phyloP scores from a whole-genome alignment of 805 yeast species.

The Cyberlindnera xylosilytica region DNA sequence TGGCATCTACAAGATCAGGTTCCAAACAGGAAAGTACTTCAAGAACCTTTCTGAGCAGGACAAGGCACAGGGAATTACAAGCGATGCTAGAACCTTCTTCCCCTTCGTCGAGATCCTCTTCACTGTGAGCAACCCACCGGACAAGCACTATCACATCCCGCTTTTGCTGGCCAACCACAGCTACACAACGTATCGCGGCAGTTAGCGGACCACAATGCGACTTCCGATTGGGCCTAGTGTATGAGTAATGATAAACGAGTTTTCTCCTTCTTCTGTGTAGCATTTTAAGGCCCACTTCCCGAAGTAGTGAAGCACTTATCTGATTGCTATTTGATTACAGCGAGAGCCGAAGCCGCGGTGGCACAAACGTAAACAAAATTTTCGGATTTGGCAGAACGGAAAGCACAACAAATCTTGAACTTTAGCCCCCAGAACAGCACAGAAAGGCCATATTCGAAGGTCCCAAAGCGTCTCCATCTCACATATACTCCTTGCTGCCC shows the following conservation, averaged over 20 bases:
- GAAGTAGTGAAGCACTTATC: too few relatives aligned
- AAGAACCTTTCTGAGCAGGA: slow-evolving; percentile 21
- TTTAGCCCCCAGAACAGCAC: not conserved
- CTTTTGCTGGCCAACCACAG: slow-evolving; percentile 79
- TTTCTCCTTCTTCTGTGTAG: too few relatives aligned
- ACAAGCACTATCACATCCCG: slow-evolving; percentile 87
- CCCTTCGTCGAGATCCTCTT: slow-evolving; percentile 85
- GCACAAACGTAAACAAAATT: slow-evolving; percentile 16
- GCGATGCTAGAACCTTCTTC: slow-evolving; percentile 59
- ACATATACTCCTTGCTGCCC: not conserved
- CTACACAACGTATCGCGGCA: slow-evolving; percentile 87
- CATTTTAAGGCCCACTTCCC: too few relatives aligned
- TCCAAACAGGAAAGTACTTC: slow-evolving; percentile 71
- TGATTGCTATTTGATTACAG: too few relatives aligned
- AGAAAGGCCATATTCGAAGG: not conserved
- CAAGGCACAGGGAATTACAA: slow-evolving; percentile 24
- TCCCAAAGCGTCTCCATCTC: not conserved
- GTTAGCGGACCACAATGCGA: slow-evolving; percentile 7
- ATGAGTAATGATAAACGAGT: too few relatives aligned
- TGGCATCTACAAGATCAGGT: slow-evolving; percentile 74
- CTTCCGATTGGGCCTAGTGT: too few relatives aligned
- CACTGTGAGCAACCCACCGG: slow-evolving; percentile 62
- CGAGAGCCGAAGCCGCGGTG: not conserved
- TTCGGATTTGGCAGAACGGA: slow-evolving; percentile 2
- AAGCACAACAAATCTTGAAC: not conserved